phyloP scores from a whole-genome alignment of 2,329 filamentous ascomycete species.

The Thielaviopsis populi region DNA sequence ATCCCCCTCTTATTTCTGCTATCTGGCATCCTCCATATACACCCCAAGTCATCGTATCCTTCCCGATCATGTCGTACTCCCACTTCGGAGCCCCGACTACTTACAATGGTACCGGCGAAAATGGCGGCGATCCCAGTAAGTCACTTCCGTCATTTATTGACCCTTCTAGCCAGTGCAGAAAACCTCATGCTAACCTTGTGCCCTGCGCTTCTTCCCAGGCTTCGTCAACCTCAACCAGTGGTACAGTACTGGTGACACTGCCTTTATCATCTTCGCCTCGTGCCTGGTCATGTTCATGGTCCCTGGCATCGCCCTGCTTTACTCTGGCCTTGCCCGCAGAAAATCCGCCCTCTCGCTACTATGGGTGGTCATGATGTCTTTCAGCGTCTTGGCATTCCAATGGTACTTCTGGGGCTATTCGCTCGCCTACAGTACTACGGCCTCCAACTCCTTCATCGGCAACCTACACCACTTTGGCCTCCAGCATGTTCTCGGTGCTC shows the following conservation, averaged over 20 bases:
- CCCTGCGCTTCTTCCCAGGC: slow-evolving; percentile 33
- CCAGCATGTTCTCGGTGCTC: slow-evolving; percentile 63
- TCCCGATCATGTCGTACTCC: slow-evolving; percentile 39
- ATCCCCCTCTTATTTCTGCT: neutral
- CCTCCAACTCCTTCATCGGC: slow-evolving; percentile 81
- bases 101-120: slow-evolving; percentile 50
- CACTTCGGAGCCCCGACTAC: slow-evolving; percentile 41
- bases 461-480: slow-evolving; percentile 81
- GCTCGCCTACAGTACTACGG: slow-evolving; percentile 70
- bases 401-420: slow-evolving; percentile 99
- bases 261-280: slow-evolving; percentile 77
- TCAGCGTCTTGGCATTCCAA: slow-evolving; percentile 84
- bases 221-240: slow-evolving; percentile 88
- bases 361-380: slow-evolving; percentile 91
- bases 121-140: slow-evolving; percentile 53
- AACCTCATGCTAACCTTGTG: neutral
- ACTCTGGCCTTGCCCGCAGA: slow-evolving; percentile 90
- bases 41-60: neutral
- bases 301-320: slow-evolving; percentile 90
- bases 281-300: slow-evolving; percentile 96
- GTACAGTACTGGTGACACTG: slow-evolving; percentile 82
- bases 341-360: slow-evolving; percentile 96
- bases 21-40: no score
- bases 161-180: neutral
- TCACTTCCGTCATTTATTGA: slow-evolving; percentile 5